Evolutionary conservation across 129 eudicot species (phyloP), one percentile per base, ranked within the genome.

Genomic region (Oenanthe sinensis): DNA sequence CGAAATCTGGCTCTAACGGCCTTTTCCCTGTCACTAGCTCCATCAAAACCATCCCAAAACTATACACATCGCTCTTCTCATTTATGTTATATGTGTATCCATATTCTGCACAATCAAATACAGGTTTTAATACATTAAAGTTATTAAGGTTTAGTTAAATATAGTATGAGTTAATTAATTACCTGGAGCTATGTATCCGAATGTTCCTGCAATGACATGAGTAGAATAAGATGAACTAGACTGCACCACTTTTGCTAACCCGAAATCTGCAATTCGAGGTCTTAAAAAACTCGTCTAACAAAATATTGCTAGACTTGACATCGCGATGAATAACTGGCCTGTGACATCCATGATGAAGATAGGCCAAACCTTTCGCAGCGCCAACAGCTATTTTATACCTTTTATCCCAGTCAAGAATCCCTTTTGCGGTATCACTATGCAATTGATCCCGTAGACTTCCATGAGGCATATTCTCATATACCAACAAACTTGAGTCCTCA

Each of bases 221-320:
- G 42, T 74, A 0, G 77, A 74, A 74, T 45, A 26, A 46, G 42
- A 26, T 74, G 77, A 74, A 28, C 50, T 74, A 74, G 58, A 14
- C 40, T 46, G 77, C 40, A 46, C 42, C 8, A 74, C 50, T 74
- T 74, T 74, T 28, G 77, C 77, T 6, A 74, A 36, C n/a, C 77
- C 77, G 0, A 74, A 74, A 74, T 74, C 77, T 46, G 77, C 77
- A 74, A 74, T 74, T 42, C 77, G 58, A 46, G 77, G 77, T 4
- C 50, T 46, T 50, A 46, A 26, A 26, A 74, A 74, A 46, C 60
- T 74, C 77, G 40, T 74, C 77, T 36, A 74, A 74, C 77, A 74
- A 74, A 26, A 74, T 74, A 20, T 74, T 74, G 50, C 77, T 74
- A 13, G 77, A 74, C 77, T 74, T 74, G 20, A 74, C 77, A 26